phyloP scores from a whole-genome alignment of 2,329 filamentous ascomycete genomes.

The Diaporthe citriasiana region DNA sequence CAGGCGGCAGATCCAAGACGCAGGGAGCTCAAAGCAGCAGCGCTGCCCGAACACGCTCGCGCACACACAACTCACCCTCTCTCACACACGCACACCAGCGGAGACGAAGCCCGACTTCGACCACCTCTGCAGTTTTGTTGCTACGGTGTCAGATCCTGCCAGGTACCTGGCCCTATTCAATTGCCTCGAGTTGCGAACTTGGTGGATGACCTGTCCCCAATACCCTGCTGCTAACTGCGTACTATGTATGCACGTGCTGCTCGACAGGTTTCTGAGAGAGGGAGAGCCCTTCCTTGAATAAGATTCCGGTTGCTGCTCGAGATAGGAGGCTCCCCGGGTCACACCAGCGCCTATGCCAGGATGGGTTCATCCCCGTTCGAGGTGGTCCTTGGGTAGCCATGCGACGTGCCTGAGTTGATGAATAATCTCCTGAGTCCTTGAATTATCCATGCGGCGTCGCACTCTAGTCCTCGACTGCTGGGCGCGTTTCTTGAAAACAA shows the following conservation, averaged over 20 bases:
- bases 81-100: neutral
- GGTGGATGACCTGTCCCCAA: neutral
- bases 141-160: constrained; percentile 22
- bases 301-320: constrained; percentile 19
- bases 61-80: neutral
- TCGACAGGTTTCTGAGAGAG: neutral
- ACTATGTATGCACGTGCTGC: neutral
- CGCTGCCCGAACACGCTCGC: constrained; percentile 22
- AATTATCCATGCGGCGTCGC: neutral
- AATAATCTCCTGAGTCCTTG: constrained; percentile 30
- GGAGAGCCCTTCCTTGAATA: neutral
- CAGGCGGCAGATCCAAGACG: constrained; percentile 39
- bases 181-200: neutral
- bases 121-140: neutral
- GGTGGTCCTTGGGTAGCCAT: constrained; percentile 21
- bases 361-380: constrained; percentile 38
- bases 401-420: constrained; percentile 33
- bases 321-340: constrained; percentile 31
- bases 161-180: constrained; percentile 9
- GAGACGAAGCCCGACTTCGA: constrained; percentile 13
- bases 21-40: constrained; percentile 40
- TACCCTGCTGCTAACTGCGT: neutral
- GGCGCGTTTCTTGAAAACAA: neutral
- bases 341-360: constrained; percentile 16
- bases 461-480: neutral